A percentile compares a stretch with the other conserved stretches of the same genome.
phyloP scores from a whole-genome alignment of 2,329 filamentous ascomycete genomes.

The Corinectria fuckeliana region DNA sequence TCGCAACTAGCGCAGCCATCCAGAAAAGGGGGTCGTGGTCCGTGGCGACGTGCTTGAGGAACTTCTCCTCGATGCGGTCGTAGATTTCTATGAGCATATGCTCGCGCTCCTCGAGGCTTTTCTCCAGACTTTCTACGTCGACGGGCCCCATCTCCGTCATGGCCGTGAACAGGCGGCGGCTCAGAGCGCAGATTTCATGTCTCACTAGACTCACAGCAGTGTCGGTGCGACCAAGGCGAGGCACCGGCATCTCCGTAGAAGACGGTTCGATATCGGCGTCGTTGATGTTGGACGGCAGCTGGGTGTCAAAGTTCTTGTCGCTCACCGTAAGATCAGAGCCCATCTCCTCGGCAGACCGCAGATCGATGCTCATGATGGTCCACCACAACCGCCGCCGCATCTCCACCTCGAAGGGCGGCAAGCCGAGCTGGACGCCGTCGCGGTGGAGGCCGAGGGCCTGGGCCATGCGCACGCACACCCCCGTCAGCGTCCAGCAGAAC shows the following conservation, averaged over 20 bases:
- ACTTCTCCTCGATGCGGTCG: too few species aligned
- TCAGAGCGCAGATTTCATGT: constrained; percentile 23
- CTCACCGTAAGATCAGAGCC: constrained; percentile 27
- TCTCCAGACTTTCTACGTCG: too few species aligned
- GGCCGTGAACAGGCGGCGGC: constrained; percentile 24
- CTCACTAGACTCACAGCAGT: constrained; percentile 25
- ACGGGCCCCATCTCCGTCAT: constrained; percentile 25
- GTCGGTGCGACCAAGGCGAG: constrained; percentile 28
- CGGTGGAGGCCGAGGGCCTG: constrained; percentile 22
- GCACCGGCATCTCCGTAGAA: constrained; percentile 20
- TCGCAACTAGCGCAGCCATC: too few species aligned
- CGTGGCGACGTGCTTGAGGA: too few species aligned
- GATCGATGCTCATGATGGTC: constrained; percentile 26
- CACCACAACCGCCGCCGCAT: constrained; percentile 34
- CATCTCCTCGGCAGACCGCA: constrained; percentile 30
- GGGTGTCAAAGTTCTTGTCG: constrained; percentile 27
- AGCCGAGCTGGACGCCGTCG: constrained; percentile 23
- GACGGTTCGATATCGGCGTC: constrained; percentile 29
- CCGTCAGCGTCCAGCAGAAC: constrained; percentile 29
- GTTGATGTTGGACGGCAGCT: constrained; percentile 29
- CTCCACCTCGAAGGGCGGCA: constrained; percentile 30
- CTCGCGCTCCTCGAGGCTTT: too few species aligned
- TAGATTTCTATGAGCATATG: too few species aligned
- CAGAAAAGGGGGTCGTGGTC: too few species aligned
- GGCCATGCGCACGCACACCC: constrained; percentile 17